Evolutionary conservation across 2,329 filamentous ascomycete genomes (phyloP), one percentile per base, ranked within the genome.

Genomic region (Polytolypa hystricis): DNA sequence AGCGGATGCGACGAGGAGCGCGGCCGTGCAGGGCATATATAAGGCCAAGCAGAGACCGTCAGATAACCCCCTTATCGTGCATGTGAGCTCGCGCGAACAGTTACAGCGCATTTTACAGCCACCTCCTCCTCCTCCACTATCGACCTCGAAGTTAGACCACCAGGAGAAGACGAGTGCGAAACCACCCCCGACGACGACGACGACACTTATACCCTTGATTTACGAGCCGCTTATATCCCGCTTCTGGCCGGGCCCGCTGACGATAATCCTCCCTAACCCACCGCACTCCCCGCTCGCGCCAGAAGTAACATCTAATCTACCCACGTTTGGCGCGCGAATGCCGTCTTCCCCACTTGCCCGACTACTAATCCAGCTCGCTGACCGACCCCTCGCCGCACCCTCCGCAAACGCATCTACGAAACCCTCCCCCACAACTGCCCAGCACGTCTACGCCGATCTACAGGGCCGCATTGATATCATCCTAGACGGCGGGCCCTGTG

Each of bases 201-300:
- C 12, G 11, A 47, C 51, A 21, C 35, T 47, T 10, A 72, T 95
- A 28, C 86, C 87, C 0, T 57, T 65, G 1, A 81, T 87, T 50
- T 98, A 98, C 61, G 69, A 69, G 40, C 67, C 84, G 1, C 62
- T 98, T 15, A 84, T 96, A 39, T 64, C 76, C 38, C 70, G 69
- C 29, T 98, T 95, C 67, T 98, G 91, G 91, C 91, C 91, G 0
- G 91, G 91, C 0, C 87, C 91, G 1, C 62, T 98, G 36, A 98
- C 91, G 0, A 86, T 98, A 44, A 71, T 98, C 30, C 70, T 98
- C 5, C 84, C 81, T 0, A 81, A 84, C 34, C 82, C 84, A 1
- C 49, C 63, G n/a, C 57, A 67, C 18, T 83, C 81, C 1, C 69
- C 70, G 10, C 70, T 98, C 5, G 87, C 89, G 0, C 77, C 83